phyloP scores from a whole-genome alignment of 768 basidiomycete species.

The Gloeopeniophorella convolvens region DNA sequence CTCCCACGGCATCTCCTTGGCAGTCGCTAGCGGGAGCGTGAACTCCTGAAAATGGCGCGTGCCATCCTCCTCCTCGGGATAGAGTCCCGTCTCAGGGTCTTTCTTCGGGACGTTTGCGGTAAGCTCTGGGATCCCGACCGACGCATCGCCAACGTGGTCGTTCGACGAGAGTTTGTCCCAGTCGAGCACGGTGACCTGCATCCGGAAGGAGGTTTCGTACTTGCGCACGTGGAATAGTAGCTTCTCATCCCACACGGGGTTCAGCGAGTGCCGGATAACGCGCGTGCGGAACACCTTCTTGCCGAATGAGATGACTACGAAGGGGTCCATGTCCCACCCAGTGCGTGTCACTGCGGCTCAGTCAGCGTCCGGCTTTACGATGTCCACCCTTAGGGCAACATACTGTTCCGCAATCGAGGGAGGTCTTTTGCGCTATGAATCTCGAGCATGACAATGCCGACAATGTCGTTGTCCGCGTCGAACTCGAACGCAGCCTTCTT shows the following conservation, averaged over 20 bases:
- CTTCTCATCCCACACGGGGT: conserved; percentile 93
- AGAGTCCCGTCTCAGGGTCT: conserved; percentile 46
- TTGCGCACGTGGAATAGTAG: conserved; percentile 89
- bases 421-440: conserved; percentile 79
- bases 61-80: conserved; percentile 48
- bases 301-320: conserved; percentile 92
- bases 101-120: conserved; percentile 41
- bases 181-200: conserved; percentile 82
- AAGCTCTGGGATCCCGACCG: conserved; percentile 65
- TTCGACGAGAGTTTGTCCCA: conserved; percentile 94
- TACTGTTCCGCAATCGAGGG: conserved; percentile 82
- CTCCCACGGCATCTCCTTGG: conserved; percentile 65
- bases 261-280: conserved; percentile 76
- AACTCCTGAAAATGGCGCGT: conserved; percentile 63
- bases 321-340: conserved; percentile 97
- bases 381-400: conserved; percentile 28
- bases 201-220: conserved; percentile 73
- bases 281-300: conserved; percentile 96
- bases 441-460: conserved; percentile 95
- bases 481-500: conserved; percentile 51
- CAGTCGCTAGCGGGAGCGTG: conserved; percentile 52
- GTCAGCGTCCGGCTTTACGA: neutral
- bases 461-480: conserved; percentile 67
- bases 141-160: conserved; percentile 79
- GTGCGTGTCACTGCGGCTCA: conserved; percentile 62